These are phyloP conservation scores for Cystobasidium sp. DNA, from an alignment of 1,284 basidiomycete species.

Conservation along the genomic window DNA sequence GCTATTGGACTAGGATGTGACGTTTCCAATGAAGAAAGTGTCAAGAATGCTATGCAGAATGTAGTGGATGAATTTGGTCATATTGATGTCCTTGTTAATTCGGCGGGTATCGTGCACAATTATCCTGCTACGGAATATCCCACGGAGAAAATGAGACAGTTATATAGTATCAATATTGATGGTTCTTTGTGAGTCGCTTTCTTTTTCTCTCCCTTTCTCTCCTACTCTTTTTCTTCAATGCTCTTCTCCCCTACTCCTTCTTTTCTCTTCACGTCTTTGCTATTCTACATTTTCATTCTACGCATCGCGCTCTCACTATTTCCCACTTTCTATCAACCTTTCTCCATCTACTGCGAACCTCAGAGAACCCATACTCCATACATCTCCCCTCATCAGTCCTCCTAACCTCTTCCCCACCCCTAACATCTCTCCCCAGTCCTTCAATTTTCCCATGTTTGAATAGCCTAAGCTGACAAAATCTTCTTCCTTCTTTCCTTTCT, in stretches of 20 bases:
- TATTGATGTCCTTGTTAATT: constrained; percentile 82
- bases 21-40: constrained; percentile 79
- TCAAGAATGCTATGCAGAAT: constrained; percentile 71
- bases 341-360: no score
- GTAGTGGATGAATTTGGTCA: constrained; percentile 77
- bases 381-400: no score
- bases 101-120: constrained; percentile 67
- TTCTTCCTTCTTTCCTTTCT: no score
- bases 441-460: no score
- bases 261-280: no score
- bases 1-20: constrained; percentile 83
- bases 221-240: neutral
- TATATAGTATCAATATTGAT: constrained; percentile 93
- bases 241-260: constrained; percentile 37
- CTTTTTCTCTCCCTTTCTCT: neutral
- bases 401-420: no score
- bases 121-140: constrained; percentile 62
- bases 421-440: no score
- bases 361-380: no score
- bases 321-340: no score
- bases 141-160: constrained; percentile 58
- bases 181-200: constrained; percentile 60
- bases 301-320: no score
- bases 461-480: no score
- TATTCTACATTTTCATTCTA: no score